Evolutionary conservation across 352 stramenopile genomes (phyloP).

Genomic region (Nothophytophthora sp.): DNA sequence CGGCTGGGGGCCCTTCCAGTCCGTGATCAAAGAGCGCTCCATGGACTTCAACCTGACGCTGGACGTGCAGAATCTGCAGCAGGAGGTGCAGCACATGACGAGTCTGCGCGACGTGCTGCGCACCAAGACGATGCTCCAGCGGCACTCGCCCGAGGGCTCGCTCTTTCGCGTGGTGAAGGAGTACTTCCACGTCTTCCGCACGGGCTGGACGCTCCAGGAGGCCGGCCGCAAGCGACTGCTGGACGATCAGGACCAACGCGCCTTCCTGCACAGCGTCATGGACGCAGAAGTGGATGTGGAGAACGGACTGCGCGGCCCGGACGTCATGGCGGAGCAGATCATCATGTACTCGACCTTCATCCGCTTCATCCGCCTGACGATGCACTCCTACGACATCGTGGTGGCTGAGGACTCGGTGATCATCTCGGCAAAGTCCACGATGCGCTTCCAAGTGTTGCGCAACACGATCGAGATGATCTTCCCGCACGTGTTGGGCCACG

Average conservation of each 20-base stretch:
- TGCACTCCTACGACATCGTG: conserved; percentile 15
- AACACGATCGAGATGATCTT: conserved; percentile 7
- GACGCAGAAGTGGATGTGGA: conserved; percentile 32
- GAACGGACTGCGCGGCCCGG: conserved; percentile 17
- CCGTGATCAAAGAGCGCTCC: conserved; percentile 33
- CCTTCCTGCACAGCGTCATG: conserved; percentile 34
- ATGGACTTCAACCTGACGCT: conserved; percentile 52
- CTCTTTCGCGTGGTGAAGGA: conserved; percentile 23
- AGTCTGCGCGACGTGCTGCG: conserved; percentile 28
- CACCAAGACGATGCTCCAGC: conserved; percentile 19
- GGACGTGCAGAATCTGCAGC: conserved; percentile 38
- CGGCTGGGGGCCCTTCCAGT: conserved; percentile 37
- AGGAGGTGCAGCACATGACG: conserved; percentile 32
- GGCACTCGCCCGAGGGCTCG: conserved; percentile 23
- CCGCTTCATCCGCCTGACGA: conserved; percentile 31
- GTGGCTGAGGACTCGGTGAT: conserved; percentile 2
- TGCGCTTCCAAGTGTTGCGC: conserved; percentile 4
- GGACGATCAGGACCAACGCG: conserved; percentile 15
- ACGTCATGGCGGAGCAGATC: conserved; percentile 37
- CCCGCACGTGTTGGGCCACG: conserved; percentile 17
- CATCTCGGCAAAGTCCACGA: neutral
- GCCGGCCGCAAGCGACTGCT: neutral
- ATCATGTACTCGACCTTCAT: conserved; percentile 36
- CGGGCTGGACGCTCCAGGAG: conserved; percentile 2
- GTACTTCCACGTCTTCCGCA: conserved; percentile 28